These are phyloP conservation scores for Pseudonitzschia multistriata DNA, from an alignment of 108 stramenopile genomes.

Conservation along the genomic window DNA sequence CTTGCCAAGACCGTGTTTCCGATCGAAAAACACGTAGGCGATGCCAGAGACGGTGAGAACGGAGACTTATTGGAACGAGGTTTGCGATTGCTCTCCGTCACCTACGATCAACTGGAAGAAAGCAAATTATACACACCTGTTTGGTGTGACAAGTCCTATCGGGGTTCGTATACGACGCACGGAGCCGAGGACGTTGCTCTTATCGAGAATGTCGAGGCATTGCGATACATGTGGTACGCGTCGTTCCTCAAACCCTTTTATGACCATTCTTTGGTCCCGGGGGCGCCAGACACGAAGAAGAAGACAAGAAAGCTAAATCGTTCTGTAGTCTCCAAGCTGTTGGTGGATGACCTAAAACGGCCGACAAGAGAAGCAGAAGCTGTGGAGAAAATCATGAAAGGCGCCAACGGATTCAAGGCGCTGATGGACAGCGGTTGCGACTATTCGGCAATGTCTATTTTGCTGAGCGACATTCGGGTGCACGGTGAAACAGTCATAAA, in stretches of 20 bases:
- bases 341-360: constrained; percentile 77
- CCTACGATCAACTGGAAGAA: constrained; percentile 70
- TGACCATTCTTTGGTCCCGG: constrained; percentile 27
- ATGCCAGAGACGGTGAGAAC: background rate
- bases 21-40: constrained; percentile 22
- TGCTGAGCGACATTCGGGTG: constrained; percentile 65
- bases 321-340: constrained; percentile 47
- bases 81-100: constrained; percentile 48
- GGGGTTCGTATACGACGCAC: constrained; percentile 32
- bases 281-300: constrained; percentile 13
- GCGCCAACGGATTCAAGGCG: constrained; percentile 68
- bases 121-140: constrained; percentile 60
- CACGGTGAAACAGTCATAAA: background rate
- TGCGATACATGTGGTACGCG: constrained; percentile 84
- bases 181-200: constrained; percentile 44
- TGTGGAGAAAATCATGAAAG: constrained; percentile 69
- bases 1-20: constrained; percentile 76
- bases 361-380: constrained; percentile 74
- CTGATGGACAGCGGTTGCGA: constrained; percentile 63
- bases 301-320: constrained; percentile 53
- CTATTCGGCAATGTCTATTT: constrained; percentile 61
- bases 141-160: constrained; percentile 53
- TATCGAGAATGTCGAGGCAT: constrained; percentile 67
- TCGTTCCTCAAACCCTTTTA: constrained; percentile 73
- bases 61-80: constrained; percentile 46